These are phyloP conservation scores for Backusella parvicylindrica DNA, from an alignment of 192 early-diverging fungal genomes.

Conservation along the genomic window DNA sequence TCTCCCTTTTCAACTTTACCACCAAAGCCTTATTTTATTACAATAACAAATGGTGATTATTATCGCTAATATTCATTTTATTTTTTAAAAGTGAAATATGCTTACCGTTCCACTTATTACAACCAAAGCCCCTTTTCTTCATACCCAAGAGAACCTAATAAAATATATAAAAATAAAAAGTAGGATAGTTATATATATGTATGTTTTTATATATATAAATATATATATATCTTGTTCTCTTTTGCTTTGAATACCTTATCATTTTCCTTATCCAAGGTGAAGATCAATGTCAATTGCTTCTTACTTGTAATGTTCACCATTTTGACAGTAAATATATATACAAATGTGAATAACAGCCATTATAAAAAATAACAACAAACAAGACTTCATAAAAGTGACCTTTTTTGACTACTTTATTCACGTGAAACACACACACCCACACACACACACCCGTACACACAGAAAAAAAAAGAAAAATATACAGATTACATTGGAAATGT, in stretches of 20 bases:
- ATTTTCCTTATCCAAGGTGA: conserved; percentile 16
- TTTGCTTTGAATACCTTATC: conserved; percentile 8
- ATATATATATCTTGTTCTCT: background rate
- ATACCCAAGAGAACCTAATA: conserved; percentile 64
- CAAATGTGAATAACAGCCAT: background rate
- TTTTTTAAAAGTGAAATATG: background rate
- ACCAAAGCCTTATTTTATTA: conserved; percentile 54
- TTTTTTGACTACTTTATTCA: background rate
- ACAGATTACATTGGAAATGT: background rate
- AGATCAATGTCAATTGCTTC: background rate
- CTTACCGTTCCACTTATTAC: conserved; percentile 61
- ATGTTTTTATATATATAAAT: background rate
- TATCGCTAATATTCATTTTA: background rate
- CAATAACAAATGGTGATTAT: background rate
- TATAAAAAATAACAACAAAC: background rate
- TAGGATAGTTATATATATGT: background rate
- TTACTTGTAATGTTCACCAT: background rate
- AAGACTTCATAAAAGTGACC: background rate
- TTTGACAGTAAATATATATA: background rate
- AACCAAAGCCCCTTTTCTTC: conserved; percentile 81
- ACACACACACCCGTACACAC: background rate
- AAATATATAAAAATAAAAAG: background rate
- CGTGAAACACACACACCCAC: background rate
- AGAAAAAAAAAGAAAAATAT: background rate
- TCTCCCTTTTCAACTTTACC: conserved; percentile 74